Evolutionary conservation across 83 land plant species (phyloP).

Genomic region (Picea abies): DNA sequence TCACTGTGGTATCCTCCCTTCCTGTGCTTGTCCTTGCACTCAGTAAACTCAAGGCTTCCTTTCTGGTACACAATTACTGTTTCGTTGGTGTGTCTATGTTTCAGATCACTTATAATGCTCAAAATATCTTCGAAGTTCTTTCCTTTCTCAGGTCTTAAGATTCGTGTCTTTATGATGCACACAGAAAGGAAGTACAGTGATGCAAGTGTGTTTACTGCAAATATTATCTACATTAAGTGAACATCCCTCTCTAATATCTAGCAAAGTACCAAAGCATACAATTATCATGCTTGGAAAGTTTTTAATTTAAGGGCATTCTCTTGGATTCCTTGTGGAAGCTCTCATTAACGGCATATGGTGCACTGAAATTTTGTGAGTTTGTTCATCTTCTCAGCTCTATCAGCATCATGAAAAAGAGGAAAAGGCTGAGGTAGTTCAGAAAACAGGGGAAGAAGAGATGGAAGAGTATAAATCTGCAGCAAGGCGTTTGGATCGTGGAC

Average conservation of each 20-base stretch:
- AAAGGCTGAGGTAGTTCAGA: conserved; percentile 33
- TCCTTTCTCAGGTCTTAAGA: background rate
- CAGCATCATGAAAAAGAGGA: conserved; percentile 38
- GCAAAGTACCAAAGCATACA: background rate
- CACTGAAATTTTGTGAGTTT: background rate
- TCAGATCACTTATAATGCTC: too few species aligned
- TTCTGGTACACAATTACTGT: too few species aligned
- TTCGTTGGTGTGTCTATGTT: too few species aligned
- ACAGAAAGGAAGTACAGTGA: background rate
- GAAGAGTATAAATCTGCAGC: conserved; percentile 59
- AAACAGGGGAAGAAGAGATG: conserved; percentile 40
- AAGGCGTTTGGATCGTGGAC: conserved; percentile 47
- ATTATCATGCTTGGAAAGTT: background rate
- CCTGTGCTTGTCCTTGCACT: too few species aligned
- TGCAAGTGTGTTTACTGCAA: background rate
- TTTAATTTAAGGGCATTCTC: background rate
- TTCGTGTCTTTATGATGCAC: background rate
- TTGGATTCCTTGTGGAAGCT: background rate
- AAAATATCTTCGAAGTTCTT: background rate
- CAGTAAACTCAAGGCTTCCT: too few species aligned
- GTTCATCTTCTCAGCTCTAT: conserved; percentile 37
- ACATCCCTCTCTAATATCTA: background rate
- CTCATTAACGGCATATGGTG: background rate
- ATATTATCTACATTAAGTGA: background rate
- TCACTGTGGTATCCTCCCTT: too few species aligned